Percentiles rank a stretch among this genome's conserved stretches.
These are phyloP conservation scores for Ceratocystis papillata DNA, from an alignment of 2,329 filamentous ascomycete genomes.

Conservation along the genomic window DNA sequence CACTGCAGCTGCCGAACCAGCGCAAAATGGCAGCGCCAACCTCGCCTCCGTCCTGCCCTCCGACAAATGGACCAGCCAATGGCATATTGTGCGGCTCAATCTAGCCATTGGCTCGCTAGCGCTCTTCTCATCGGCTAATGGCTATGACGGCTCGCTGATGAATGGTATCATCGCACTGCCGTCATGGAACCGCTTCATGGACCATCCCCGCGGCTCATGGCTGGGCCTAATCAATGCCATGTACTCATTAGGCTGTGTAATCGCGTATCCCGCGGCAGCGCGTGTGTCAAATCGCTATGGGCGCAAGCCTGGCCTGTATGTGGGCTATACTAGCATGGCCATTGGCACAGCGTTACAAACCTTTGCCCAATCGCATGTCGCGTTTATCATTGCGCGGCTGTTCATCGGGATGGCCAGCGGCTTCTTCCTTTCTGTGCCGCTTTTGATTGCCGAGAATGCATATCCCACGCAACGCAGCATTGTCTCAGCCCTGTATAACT, in stretches of 20 bases:
- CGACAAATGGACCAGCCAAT: constrained; percentile 58
- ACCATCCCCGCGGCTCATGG: constrained; percentile 34
- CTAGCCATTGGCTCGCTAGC: constrained; percentile 43
- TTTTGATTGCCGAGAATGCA: constrained; percentile 53
- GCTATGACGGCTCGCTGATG: constrained; percentile 42
- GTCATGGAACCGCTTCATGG: constrained; percentile 28
- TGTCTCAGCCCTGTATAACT: constrained; percentile 47
- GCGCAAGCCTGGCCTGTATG: constrained; percentile 38
- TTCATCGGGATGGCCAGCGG: constrained; percentile 34
- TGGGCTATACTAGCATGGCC: constrained; percentile 36
- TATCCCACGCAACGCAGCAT: constrained; percentile 53
- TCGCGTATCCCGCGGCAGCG: constrained; percentile 38
- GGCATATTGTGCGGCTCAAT: constrained; percentile 73
- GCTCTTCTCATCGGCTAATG: constrained; percentile 43
- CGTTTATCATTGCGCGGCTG: constrained; percentile 48
- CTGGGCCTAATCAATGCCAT: constrained; percentile 42
- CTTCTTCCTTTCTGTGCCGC: constrained; percentile 50
- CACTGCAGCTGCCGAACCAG: constrained; percentile 30
- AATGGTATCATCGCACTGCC: constrained; percentile 39
- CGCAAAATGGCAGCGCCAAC: constrained; percentile 38
- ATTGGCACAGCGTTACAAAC: constrained; percentile 30
- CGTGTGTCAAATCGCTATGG: constrained; percentile 40
- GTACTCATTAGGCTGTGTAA: constrained; percentile 43
- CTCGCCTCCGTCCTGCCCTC: constrained; percentile 68
- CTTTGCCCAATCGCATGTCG: constrained; percentile 33